Conservation (phyloP, 1,139 yeast species). For the Hemisphaericaspora xylanilytica region DNA sequence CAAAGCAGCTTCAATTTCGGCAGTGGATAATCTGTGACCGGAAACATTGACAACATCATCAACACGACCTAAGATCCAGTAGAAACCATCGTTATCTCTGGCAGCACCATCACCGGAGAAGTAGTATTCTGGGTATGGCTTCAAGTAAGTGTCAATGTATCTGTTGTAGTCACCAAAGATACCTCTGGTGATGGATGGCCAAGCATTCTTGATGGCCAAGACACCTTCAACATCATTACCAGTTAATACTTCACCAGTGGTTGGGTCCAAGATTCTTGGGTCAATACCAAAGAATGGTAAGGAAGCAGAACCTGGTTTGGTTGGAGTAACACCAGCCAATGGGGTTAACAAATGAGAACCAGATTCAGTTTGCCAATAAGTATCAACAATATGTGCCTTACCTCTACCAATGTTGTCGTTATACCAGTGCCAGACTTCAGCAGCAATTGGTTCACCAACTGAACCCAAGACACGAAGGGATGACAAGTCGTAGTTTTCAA, state of each 20-base stretch:
- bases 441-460: slow-evolving; percentile 91
- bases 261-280: slow-evolving; percentile 68
- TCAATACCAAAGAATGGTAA: slow-evolving; percentile 76
- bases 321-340: slow-evolving; percentile 69
- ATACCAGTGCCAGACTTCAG: slow-evolving; percentile 94
- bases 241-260: slow-evolving; percentile 61
- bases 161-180: slow-evolving; percentile 69
- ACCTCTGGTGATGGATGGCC: slow-evolving; percentile 82
- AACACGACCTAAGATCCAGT: slow-evolving; percentile 79
- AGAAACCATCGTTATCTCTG: slow-evolving; percentile 72
- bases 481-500: slow-evolving; percentile 62
- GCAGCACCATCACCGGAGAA: slow-evolving; percentile 86
- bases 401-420: slow-evolving; percentile 74
- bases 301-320: slow-evolving; percentile 78
- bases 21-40: slow-evolving; percentile 78
- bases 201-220: slow-evolving; percentile 62
- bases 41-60: slow-evolving; percentile 82
- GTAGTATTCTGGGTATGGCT: slow-evolving; percentile 66
- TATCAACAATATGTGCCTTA: slow-evolving; percentile 72
- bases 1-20: slow-evolving; percentile 78
- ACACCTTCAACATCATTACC: slow-evolving; percentile 74
- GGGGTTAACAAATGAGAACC: slow-evolving; percentile 75
- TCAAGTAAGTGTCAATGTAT: slow-evolving; percentile 67
- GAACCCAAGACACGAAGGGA: slow-evolving; percentile 75
- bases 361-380: slow-evolving; percentile 85